These are phyloP conservation scores for Chiua sp. DNA, from an alignment of 1,284 basidiomycete genomes.

Conservation along the genomic window DNA sequence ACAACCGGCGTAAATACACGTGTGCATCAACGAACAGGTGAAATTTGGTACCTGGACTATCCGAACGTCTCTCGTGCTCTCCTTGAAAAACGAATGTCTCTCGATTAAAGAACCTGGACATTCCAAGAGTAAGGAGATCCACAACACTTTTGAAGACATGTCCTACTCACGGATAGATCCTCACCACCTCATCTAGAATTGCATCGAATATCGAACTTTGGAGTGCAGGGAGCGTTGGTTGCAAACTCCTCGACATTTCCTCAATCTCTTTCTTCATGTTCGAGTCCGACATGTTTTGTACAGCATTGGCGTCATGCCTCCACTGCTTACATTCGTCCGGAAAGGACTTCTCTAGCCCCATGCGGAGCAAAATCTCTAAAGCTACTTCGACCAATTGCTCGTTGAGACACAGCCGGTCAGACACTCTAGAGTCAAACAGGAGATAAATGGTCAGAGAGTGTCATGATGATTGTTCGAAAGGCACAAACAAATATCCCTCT, in stretches of 20 bases:
- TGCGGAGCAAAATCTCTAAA: conserved; percentile 34
- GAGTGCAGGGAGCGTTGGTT: conserved; percentile 4
- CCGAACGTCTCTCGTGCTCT: neutral
- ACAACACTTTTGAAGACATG: neutral
- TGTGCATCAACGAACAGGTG: neutral
- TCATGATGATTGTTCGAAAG: neutral
- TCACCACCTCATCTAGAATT: conserved; percentile 22
- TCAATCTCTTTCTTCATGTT: neutral
- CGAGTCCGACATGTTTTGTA: neutral
- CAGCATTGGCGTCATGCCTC: conserved; percentile 14
- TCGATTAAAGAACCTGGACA: conserved; percentile 21
- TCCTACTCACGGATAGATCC: conserved; percentile 34
- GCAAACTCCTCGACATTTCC: neutral
- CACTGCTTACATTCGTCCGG: conserved; percentile 26
- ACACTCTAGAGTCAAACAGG: conserved; percentile 20
- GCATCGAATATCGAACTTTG: conserved; percentile 28
- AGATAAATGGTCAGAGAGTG: neutral
- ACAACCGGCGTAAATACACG: neutral
- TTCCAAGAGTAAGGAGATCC: neutral
- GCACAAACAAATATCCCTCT: conserved; percentile 20
- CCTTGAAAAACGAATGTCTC: conserved; percentile 11
- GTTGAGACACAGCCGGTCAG: conserved; percentile 32
- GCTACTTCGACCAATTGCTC: conserved; percentile 34
- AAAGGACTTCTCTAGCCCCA: conserved; percentile 37
- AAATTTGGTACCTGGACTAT: conserved; percentile 14